phyloP scores from a whole-genome alignment of 148 eudicot genomes.

The Rhododendron henanense region DNA sequence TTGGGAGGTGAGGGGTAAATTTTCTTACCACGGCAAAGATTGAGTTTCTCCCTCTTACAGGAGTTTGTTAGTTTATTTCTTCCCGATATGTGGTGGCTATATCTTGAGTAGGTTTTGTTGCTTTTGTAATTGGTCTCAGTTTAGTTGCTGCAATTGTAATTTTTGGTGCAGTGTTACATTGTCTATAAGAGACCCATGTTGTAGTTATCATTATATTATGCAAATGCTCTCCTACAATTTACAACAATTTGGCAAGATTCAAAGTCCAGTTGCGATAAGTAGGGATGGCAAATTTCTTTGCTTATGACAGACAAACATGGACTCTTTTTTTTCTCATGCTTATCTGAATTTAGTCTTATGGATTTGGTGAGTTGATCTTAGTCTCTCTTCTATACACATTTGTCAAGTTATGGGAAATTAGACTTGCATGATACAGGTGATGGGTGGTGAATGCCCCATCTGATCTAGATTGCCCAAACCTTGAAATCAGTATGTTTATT shows the following conservation, averaged over 20 bases:
- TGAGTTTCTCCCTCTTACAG: neutral
- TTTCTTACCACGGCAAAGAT: neutral
- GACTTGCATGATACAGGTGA: neutral
- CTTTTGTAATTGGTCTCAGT: neutral
- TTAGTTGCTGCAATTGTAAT: neutral
- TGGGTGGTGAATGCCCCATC: neutral
- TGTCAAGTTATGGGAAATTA: neutral
- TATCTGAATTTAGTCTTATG: neutral
- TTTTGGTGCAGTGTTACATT: neutral
- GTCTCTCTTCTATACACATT: neutral
- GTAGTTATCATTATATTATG: neutral
- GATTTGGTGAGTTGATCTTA: neutral
- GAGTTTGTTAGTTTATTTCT: neutral
- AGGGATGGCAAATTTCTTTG: neutral
- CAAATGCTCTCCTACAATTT: neutral
- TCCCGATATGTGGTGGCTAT: neutral
- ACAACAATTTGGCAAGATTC: neutral
- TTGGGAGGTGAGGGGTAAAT: neutral
- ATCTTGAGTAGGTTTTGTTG: neutral
- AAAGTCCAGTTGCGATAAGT: neutral
- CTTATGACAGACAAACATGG: neutral
- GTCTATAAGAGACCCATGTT: neutral
- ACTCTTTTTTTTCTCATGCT: neutral
- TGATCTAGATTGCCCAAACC: neutral
- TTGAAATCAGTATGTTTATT: neutral